These are phyloP conservation scores for Penicillium sp. DNA, from an alignment of 2,329 filamentous ascomycete genomes.

Conservation along the genomic window DNA sequence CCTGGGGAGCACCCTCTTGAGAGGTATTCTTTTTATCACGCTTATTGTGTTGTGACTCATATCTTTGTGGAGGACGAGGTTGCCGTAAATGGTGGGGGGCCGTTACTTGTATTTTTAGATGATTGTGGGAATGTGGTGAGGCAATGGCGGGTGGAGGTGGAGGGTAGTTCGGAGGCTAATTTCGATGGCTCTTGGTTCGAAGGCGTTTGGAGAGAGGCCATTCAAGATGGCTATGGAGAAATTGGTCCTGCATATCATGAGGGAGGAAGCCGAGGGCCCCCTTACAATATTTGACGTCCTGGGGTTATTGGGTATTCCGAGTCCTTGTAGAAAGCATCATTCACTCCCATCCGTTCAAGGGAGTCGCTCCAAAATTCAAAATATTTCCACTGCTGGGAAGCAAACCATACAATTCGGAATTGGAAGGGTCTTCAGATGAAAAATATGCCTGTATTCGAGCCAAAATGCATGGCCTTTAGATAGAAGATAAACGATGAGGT, in stretches of 20 bases:
- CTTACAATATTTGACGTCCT: no score
- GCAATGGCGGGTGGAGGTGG: slow-evolving; percentile 6
- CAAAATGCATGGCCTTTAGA: no score
- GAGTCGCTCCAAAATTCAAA: no score
- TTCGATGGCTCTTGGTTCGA: slow-evolving; percentile 6
- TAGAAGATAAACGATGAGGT: no score
- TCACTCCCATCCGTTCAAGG: no score
- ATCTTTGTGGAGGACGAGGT: slow-evolving; percentile 13
- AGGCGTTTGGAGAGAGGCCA: not conserved
- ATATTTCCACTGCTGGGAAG: no score
- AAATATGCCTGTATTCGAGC: no score
- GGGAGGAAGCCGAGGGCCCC: slow-evolving; percentile 22
- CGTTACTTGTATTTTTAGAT: slow-evolving; percentile 11
- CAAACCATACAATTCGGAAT: no score
- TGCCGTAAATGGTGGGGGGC: slow-evolving; percentile 2
- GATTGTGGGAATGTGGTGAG: slow-evolving; percentile 13
- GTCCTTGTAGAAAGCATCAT: no score
- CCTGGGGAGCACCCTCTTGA: not conserved
- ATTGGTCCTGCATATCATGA: slow-evolving; percentile 8
- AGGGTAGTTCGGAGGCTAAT: slow-evolving; percentile 1
- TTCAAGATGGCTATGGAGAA: not conserved
- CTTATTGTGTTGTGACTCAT: slow-evolving; percentile 10
- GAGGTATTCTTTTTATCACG: slow-evolving; percentile 1
- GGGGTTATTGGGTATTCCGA: no score
- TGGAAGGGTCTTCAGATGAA: no score